These are phyloP conservation scores for Casuarina cunninghamiana DNA, from an alignment of 306 rosid species.

Conservation along the genomic window DNA sequence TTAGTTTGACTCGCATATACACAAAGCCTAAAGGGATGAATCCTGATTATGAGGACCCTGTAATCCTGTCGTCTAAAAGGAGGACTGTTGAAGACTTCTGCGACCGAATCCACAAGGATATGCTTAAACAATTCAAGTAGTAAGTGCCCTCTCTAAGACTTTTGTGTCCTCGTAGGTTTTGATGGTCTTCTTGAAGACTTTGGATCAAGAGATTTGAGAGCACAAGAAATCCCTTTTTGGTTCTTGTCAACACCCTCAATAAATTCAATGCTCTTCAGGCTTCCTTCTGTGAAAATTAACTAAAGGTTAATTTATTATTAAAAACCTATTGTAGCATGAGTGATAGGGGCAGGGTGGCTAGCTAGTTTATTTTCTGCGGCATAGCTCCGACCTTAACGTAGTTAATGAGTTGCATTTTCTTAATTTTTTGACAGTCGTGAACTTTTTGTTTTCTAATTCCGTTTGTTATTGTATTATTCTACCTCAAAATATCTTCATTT, in stretches of 20 bases:
- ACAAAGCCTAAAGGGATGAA: slow-evolving; percentile 99
- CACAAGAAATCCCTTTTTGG: not conserved
- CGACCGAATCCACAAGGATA: slow-evolving; percentile 85
- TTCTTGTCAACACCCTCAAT: not conserved
- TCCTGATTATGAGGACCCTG: slow-evolving; percentile 99
- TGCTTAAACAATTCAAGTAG: slow-evolving; percentile 93
- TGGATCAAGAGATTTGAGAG: not conserved
- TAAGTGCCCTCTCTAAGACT: slow-evolving; percentile 42
- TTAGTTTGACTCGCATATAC: slow-evolving; percentile 83
- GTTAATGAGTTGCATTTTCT: not conserved
- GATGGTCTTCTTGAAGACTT: not conserved
- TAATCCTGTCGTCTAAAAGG: slow-evolving; percentile 84
- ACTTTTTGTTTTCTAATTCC: not conserved
- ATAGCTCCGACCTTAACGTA: not conserved
- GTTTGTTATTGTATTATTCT: not conserved
- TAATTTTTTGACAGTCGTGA: not conserved
- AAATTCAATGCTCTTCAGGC: not conserved
- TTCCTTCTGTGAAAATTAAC: too few species aligned
- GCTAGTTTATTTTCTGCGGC: not conserved
- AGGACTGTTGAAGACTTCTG: slow-evolving; percentile 95
- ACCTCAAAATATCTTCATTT: not conserved
- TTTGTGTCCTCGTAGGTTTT: slow-evolving; percentile 11
- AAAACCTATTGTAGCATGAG: not conserved
- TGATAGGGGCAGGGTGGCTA: not conserved
- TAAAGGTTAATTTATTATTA: too few species aligned